Percentiles rank a stretch among this genome's conserved stretches.
phyloP scores from a whole-genome alignment of 2,329 filamentous ascomycete genomes.

The Rutstroemia sydowiana region DNA sequence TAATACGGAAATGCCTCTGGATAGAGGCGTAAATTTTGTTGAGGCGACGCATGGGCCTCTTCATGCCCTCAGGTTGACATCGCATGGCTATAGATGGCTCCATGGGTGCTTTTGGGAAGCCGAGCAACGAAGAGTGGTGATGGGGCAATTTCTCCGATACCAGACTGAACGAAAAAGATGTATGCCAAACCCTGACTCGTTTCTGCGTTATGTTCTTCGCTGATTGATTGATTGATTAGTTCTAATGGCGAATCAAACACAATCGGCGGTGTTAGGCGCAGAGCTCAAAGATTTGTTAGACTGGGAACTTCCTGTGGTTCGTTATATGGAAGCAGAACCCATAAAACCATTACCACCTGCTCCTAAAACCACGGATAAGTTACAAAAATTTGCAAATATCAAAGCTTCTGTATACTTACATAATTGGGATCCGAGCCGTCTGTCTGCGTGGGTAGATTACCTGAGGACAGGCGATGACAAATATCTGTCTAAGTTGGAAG shows the following conservation, averaged over 20 bases:
- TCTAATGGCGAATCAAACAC: too few relatives aligned
- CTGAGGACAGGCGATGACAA: too few relatives aligned
- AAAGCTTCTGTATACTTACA: not conserved
- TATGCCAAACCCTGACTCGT: too few relatives aligned
- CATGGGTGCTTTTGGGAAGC: not conserved
- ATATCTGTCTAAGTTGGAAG: too few relatives aligned
- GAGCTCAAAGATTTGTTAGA: too few relatives aligned
- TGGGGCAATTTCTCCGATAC: too few relatives aligned
- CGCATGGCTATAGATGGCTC: not conserved
- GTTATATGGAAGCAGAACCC: not conserved
- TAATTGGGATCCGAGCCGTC: too few relatives aligned
- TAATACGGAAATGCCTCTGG: not conserved
- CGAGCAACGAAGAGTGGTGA: not conserved
- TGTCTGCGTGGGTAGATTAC: too few relatives aligned
- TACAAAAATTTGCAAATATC: not conserved
- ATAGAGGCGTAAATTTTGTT: not conserved
- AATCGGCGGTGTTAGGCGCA: too few relatives aligned
- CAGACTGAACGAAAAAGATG: too few relatives aligned
- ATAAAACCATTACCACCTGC: not conserved
- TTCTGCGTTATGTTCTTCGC: too few relatives aligned
- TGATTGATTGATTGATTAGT: too few relatives aligned
- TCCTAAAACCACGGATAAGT: not conserved
- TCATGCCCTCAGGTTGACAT: not conserved
- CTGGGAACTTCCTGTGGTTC: not conserved
- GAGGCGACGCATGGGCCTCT: not conserved